Evolutionary conservation across 208 protist species (phyloP), one percentile per base, ranked within the genome.

Genomic region (Leishmania guyanensis): DNA sequence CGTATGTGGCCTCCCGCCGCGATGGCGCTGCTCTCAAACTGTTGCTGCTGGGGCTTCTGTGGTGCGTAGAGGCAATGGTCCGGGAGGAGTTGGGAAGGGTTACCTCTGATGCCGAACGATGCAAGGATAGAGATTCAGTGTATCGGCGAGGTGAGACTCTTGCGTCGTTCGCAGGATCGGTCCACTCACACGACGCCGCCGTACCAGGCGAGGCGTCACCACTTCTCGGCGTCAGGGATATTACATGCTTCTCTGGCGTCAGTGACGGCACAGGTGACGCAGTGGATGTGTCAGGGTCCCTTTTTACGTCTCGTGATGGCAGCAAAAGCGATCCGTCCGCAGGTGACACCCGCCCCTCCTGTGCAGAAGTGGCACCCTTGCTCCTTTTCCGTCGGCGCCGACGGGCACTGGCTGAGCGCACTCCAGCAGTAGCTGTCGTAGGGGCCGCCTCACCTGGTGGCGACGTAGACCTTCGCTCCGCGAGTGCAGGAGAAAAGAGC

Each of bases 1-100:
- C 86, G 78, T 91, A 91, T 69, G 88, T 88, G 16, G 89, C 91
- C 22, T 50, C 77, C 8, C 60, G 73, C 2, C 72, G 70, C 36
- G 20, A 48, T 36, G 70, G 54, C 16, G 77, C 50, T 58, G 54
- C 73, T 39, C 53, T 77, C 2, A 50, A 39, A 3, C 29, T 82
- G 50, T 39, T 83, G 78, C 77, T 54, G 39, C 77, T 79, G 46
- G 79, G 74, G 58, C 79, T 84, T 10, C 79, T 64, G 29, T 69
- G 72, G 20, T 74, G 56, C 14, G 54, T 65, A 33, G 70, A 54
- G 69, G 65, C 73, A 4, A 54, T 69, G 16, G 53, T 80, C 8
- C 12, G 58, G 46, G 71, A 60, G 5, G 82, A 81, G 60, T 51
- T 50, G 16, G 60, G 77, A 48, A 81, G 77, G 12, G 69, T 22